These are phyloP conservation scores for Arachnopeziza araneosa DNA, from an alignment of 2,329 filamentous ascomycete genomes.

Conservation along the genomic window DNA sequence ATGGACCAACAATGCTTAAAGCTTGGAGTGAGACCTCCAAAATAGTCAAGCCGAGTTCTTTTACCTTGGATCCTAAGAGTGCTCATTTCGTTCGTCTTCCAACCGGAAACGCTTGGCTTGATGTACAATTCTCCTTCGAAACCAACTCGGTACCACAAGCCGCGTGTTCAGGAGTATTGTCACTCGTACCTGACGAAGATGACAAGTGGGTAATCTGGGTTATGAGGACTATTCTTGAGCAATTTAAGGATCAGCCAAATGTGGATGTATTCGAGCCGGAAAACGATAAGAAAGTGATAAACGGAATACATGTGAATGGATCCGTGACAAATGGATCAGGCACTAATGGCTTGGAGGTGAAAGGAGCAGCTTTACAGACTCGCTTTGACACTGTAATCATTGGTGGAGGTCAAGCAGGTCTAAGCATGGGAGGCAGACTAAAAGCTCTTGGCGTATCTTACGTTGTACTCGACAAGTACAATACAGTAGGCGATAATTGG, in stretches of 20 bases:
- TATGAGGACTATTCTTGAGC: slow-evolving; percentile 11
- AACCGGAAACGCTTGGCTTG: slow-evolving; percentile 5
- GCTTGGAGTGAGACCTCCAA: slow-evolving; percentile 10
- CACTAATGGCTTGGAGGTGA: neutral
- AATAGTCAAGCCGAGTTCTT: slow-evolving; percentile 1
- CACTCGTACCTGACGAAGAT: slow-evolving; percentile 3
- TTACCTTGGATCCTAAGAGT: neutral
- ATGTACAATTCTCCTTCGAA: slow-evolving; percentile 12
- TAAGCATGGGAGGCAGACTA: slow-evolving; percentile 51
- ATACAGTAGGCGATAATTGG: slow-evolving; percentile 58
- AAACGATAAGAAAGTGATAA: neutral
- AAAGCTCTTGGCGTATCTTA: slow-evolving; percentile 50
- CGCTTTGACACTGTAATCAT: slow-evolving; percentile 12
- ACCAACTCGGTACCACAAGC: slow-evolving; percentile 6
- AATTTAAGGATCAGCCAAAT: slow-evolving; percentile 5
- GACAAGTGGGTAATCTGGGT: slow-evolving; percentile 15
- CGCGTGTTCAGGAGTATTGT: slow-evolving; percentile 6
- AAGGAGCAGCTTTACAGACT: neutral
- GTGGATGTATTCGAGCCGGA: slow-evolving; percentile 9
- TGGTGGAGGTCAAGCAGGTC: slow-evolving; percentile 55
- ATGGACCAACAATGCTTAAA: slow-evolving; percentile 2
- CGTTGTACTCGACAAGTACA: slow-evolving; percentile 51
- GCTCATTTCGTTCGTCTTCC: slow-evolving; percentile 6
- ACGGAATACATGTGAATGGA: neutral
- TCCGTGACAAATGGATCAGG: neutral